A percentile compares a stretch with the other conserved stretches of the same genome.
These are phyloP conservation scores for Dissophora ornata DNA, from an alignment of 192 early-diverging fungal genomes.

Conservation along the genomic window DNA sequence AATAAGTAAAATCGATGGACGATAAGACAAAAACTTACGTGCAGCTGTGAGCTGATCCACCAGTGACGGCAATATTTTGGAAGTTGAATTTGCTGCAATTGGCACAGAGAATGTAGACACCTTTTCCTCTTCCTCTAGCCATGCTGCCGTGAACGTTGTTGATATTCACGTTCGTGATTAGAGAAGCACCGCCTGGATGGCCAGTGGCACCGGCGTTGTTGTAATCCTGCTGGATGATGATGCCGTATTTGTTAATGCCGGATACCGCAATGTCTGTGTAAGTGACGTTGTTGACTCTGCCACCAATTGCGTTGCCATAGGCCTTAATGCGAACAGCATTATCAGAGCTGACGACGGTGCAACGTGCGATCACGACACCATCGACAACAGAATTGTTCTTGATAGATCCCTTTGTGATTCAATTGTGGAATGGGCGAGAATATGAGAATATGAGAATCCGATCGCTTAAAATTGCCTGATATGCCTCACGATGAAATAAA, in stretches of 20 bases:
- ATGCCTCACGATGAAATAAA: background rate
- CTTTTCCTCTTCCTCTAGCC: conserved; percentile 19
- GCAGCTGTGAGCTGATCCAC: conserved; percentile 19
- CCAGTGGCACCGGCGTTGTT: conserved; percentile 52
- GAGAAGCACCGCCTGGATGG: conserved; percentile 43
- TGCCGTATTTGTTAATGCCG: conserved; percentile 45
- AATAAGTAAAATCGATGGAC: conserved; percentile 1
- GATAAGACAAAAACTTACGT: conserved; percentile 23
- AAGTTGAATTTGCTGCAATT: conserved; percentile 53
- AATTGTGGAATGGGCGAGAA: background rate
- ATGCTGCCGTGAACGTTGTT: conserved; percentile 55
- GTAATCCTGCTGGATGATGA: conserved; percentile 63
- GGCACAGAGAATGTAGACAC: conserved; percentile 45
- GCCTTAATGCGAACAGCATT: conserved; percentile 67
- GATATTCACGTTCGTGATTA: conserved; percentile 55
- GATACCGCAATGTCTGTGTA: conserved; percentile 56
- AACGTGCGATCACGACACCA: conserved; percentile 48
- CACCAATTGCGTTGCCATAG: conserved; percentile 53
- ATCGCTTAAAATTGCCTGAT: background rate
- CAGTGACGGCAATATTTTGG: conserved; percentile 48
- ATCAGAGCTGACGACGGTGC: conserved; percentile 38
- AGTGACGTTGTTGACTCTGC: conserved; percentile 57
- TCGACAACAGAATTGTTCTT: conserved; percentile 41
- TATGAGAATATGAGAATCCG: background rate
- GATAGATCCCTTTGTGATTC: conserved; percentile 51